phyloP scores from a whole-genome alignment of 2,329 filamentous ascomycete species.

The Aspergillus sp. region DNA sequence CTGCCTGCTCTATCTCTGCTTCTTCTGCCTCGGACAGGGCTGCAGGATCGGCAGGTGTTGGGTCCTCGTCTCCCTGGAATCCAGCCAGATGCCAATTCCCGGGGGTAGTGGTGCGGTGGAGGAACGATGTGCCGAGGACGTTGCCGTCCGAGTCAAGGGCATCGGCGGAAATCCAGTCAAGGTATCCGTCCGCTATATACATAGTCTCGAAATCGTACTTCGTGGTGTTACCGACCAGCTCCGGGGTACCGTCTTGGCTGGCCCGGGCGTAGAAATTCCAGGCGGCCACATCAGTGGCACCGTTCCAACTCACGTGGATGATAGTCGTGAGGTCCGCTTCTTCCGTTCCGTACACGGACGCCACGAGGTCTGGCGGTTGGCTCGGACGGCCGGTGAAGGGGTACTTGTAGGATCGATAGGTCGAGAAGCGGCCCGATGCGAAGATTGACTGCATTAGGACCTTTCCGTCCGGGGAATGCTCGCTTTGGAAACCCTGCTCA shows the following conservation, averaged over 20 bases:
- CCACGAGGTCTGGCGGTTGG: conserved; percentile 32
- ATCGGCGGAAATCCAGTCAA: conserved; percentile 33
- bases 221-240: conserved; percentile 26
- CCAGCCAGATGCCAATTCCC: conserved; percentile 32
- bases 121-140: conserved; percentile 27
- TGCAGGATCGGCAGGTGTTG: conserved; percentile 29
- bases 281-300: conserved; percentile 47
- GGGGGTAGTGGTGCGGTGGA: conserved; percentile 25
- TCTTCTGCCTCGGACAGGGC: conserved; percentile 20
- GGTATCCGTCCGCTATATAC: conserved; percentile 29
- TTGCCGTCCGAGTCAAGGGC: conserved; percentile 27
- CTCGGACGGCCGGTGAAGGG: conserved; percentile 36
- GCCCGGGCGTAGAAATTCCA: conserved; percentile 36
- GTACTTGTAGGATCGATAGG: conserved; percentile 43
- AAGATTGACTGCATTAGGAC: conserved; percentile 39
- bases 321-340: conserved; percentile 22
- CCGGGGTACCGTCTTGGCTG: conserved; percentile 21
- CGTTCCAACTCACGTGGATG: conserved; percentile 47
- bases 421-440: conserved; percentile 32
- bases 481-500: conserved; percentile 35
- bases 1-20: neutral
- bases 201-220: conserved; percentile 40
- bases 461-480: conserved; percentile 35
- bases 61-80: conserved; percentile 23
- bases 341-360: conserved; percentile 31